These are phyloP conservation scores for Penicillium sp. DNA, from an alignment of 2,329 filamentous ascomycete species.

Conservation along the genomic window DNA sequence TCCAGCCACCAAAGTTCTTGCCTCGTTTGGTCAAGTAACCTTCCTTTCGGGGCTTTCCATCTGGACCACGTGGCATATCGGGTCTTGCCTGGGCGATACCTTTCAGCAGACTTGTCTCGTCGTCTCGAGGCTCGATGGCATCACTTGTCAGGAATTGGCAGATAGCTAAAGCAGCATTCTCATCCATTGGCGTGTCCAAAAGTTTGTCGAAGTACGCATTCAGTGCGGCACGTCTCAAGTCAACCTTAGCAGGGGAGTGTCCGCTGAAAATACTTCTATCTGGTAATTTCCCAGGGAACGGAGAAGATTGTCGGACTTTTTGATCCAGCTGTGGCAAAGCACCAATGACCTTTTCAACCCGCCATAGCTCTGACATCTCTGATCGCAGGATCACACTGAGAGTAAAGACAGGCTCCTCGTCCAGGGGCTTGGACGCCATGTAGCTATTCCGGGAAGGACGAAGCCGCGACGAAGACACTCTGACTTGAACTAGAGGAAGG, in stretches of 20 bases:
- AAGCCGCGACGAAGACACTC: constrained; percentile 87
- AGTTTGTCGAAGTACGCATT: constrained; percentile 79
- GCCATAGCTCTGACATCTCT: constrained; percentile 63
- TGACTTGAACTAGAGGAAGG: constrained; percentile 72
- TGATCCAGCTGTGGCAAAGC: constrained; percentile 76
- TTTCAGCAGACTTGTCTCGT: constrained; percentile 45
- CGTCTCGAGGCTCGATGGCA: constrained; percentile 48
- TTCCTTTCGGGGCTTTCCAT: constrained; percentile 63
- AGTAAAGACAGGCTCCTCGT: constrained; percentile 91
- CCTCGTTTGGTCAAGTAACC: constrained; percentile 93
- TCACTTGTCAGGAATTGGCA: constrained; percentile 75
- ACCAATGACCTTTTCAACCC: constrained; percentile 80
- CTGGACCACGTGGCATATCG: constrained; percentile 43
- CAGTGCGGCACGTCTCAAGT: constrained; percentile 70
- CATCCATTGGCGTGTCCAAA: constrained; percentile 72
- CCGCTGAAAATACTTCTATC: constrained; percentile 81
- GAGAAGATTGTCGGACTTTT: constrained; percentile 63
- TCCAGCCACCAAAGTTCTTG: constrained; percentile 99
- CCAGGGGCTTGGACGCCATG: constrained; percentile 66
- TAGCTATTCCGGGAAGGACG: constrained; percentile 82
- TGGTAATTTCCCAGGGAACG: constrained; percentile 67
- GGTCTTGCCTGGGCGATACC: constrained; percentile 26
- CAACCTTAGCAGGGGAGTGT: constrained; percentile 85
- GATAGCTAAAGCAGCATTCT: constrained; percentile 64
- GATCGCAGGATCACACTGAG: constrained; percentile 73